Evolutionary conservation across 306 rosid genomes (phyloP).

Genomic region (Prunus armeniaca): DNA sequence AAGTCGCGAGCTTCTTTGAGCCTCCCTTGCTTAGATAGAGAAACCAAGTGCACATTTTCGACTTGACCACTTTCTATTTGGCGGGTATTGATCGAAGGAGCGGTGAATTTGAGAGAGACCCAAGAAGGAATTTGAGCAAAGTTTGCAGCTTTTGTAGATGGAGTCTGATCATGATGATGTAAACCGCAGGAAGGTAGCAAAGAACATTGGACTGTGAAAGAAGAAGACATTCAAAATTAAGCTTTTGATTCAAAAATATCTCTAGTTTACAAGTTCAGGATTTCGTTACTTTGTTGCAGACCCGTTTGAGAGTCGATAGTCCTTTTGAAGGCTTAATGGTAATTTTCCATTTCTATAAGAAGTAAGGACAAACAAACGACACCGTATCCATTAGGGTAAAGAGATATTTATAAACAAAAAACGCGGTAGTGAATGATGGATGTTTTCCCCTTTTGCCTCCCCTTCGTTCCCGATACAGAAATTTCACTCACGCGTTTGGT

Average conservation of each 20-base stretch:
- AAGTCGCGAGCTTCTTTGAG: slow-evolving; percentile 46
- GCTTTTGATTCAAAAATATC: background rate
- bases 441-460: background rate
- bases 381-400: background rate
- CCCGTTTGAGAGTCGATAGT: too few species aligned
- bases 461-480: background rate
- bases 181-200: slow-evolving; percentile 19
- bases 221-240: slow-evolving; percentile 31
- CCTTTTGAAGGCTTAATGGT: too few species aligned
- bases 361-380: background rate
- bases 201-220: slow-evolving; percentile 22
- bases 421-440: background rate
- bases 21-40: slow-evolving; percentile 51
- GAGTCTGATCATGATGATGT: slow-evolving; percentile 14
- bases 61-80: slow-evolving; percentile 34
- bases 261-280: background rate
- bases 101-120: slow-evolving; percentile 39
- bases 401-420: background rate
- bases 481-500: background rate
- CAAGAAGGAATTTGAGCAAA: slow-evolving; percentile 53
- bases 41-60: slow-evolving; percentile 54
- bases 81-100: slow-evolving; percentile 14
- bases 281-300: background rate
- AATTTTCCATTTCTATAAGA: background rate
- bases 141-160: slow-evolving; percentile 27